Base-by-base conservation (phyloP, 2,329 filamentous ascomycete genomes). In the Drechslera avenae region DNA sequence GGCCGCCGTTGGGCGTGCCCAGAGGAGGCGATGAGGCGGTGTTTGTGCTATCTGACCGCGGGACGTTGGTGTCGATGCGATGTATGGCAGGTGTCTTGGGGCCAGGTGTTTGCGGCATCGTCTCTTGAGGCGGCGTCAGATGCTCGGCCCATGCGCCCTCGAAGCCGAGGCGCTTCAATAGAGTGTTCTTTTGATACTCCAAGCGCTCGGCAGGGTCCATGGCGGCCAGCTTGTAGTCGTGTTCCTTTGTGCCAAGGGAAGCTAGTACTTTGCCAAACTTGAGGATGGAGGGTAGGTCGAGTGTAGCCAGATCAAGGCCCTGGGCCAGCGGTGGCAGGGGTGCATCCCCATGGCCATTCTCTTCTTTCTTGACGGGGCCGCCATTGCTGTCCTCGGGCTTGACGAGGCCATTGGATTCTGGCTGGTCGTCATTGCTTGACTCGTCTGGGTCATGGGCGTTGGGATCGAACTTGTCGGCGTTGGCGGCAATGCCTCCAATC, bases 401-500 rank as follows among this genome's bases (percentile, higher is more conserved):
- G 51, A 84, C 71, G 56, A 75, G 63, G 36, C 70, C 71, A 41
- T 77, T 75, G 13, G 64, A 57, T 33, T 78, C 73, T 18, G 66
- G 30, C 47, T 74, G 73, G 49, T 74, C 62, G 33, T 82, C 78
- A 21, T 80, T 82, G 63, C 91, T 86, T 49, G 82, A 78, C 31
- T 80, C 82, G 60, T 93, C 89, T 52, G 86, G 19, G 12, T 55
- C 52, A 5, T 52, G 87, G 16, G 82, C 81, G 67, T 97, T 97
- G 1, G 94, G 95, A 65, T 97, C 91, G 72, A 94, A 96, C 36
- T 83, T 78, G 46, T 91, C 86, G 1, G 92, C 91, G 79, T 97
- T 89, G 51, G 93, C 87, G 56, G 96, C 87, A 60, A 99, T 97
- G 66, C 93, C 91, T 51, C 93, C 93, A 51, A 99, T 87, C 16